These are phyloP conservation scores for Boletus austroedulis DNA, from an alignment of 1,284 basidiomycete genomes.

Conservation along the genomic window DNA sequence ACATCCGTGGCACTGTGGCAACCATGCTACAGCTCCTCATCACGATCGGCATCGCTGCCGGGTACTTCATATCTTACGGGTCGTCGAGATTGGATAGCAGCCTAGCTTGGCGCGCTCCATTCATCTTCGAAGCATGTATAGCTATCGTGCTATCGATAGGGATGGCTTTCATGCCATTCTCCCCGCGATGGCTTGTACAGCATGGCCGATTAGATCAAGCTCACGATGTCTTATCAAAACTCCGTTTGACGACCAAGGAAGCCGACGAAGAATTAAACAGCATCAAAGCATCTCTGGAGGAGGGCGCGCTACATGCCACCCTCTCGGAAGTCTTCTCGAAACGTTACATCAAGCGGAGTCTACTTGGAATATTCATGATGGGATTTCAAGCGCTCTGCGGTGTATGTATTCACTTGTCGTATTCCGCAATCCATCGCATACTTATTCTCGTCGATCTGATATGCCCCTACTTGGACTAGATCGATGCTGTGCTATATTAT, in stretches of 20 bases:
- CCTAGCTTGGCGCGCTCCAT: slow-evolving; percentile 50
- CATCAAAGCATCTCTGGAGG: slow-evolving; percentile 25
- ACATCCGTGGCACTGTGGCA: slow-evolving; percentile 43
- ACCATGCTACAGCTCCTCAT: slow-evolving; percentile 46
- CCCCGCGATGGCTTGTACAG: slow-evolving; percentile 50
- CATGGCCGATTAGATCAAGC: slow-evolving; percentile 45
- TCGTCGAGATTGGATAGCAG: slow-evolving; percentile 39
- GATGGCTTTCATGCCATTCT: slow-evolving; percentile 51
- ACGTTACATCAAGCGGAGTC: slow-evolving; percentile 38
- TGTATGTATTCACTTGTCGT: slow-evolving; percentile 21
- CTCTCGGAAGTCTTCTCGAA: slow-evolving; percentile 34
- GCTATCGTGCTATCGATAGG: slow-evolving; percentile 44
- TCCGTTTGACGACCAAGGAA: slow-evolving; percentile 7
- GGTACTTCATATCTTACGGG: slow-evolving; percentile 52
- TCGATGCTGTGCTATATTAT: slow-evolving; percentile 40
- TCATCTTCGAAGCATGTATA: slow-evolving; percentile 42
- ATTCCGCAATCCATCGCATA: slow-evolving; percentile 8
- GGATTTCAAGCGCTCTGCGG: slow-evolving; percentile 42
- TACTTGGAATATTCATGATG: slow-evolving; percentile 48
- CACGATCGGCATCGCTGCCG: slow-evolving; percentile 45
- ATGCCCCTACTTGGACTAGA: slow-evolving; percentile 12
- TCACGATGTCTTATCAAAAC: slow-evolving; percentile 25
- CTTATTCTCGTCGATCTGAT: slow-evolving; percentile 28
- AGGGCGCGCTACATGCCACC: slow-evolving; percentile 15
- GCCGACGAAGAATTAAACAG: slow-evolving; percentile 25